Conservation (phyloP, 140 eudicot species). For the Stevia rebaudiana region DNA sequence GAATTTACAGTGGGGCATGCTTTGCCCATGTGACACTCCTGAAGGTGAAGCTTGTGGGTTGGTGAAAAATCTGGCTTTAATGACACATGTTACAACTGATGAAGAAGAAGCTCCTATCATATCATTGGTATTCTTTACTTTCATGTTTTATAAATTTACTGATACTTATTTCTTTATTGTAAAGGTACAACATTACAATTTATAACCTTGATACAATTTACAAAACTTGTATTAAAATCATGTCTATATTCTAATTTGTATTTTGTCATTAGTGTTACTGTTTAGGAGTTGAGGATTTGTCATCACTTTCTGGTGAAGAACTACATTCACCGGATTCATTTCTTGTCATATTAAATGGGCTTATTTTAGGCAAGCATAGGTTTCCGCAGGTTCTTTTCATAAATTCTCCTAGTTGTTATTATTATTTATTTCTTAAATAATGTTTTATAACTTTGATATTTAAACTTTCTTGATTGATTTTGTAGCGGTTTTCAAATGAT, state of each 20-base stretch:
- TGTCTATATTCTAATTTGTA: not conserved
- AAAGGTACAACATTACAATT: not conserved
- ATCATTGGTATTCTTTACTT: conserved; percentile 51
- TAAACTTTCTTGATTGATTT: conserved; percentile 4
- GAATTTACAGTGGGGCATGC: conserved; percentile 87
- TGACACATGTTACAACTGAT: conserved; percentile 97
- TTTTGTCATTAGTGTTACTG: conserved; percentile 46
- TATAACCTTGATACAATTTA: too few species aligned
- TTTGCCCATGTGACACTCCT: conserved; percentile 99
- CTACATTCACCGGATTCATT: conserved; percentile 72
- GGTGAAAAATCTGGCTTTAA: conserved; percentile 85
- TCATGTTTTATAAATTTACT: not conserved
- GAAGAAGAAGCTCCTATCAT: conserved; percentile 83
- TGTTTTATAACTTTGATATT: conserved; percentile 1
- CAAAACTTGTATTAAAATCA: not conserved
- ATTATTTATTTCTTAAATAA: conserved; percentile 1
- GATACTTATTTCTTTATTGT: not conserved
- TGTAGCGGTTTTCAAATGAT: conserved; percentile 57
- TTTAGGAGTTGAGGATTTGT: conserved; percentile 87
- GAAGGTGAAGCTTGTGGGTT: conserved; percentile 98
- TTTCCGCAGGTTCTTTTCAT: conserved; percentile 56
- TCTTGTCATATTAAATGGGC: conserved; percentile 77
- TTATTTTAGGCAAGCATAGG: conserved; percentile 90
- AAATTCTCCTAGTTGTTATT: not conserved
- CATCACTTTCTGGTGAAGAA: conserved; percentile 79